A percentile compares a stretch with the other conserved stretches of the same genome.
These are phyloP conservation scores for Pichia sp. DNA, from an alignment of 1,139 yeast species.

Conservation along the genomic window DNA sequence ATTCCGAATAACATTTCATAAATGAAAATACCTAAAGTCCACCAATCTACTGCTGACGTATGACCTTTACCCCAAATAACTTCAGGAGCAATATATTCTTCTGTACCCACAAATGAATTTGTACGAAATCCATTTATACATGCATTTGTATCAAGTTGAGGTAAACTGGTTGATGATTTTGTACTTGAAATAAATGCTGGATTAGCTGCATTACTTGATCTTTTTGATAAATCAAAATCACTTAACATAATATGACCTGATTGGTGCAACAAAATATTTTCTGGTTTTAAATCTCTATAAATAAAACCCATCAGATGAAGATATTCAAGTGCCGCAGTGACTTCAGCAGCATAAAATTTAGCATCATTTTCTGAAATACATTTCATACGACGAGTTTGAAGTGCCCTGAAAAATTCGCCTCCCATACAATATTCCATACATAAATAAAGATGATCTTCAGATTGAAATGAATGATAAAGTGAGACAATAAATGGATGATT, in stretches of 20 bases:
- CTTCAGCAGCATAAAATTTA: constrained; percentile 92
- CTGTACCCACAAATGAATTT: constrained; percentile 96
- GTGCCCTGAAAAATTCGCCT: constrained; percentile 94
- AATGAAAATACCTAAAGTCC: constrained; percentile 91
- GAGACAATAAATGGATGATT: constrained; percentile 98
- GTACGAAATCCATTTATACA: constrained; percentile 95
- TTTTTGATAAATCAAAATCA: constrained; percentile 93
- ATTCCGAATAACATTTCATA: constrained; percentile 94
- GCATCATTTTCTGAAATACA: constrained; percentile 88
- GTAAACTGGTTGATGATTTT: constrained; percentile 30
- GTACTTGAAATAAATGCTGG: constrained; percentile 35
- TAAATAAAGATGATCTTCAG: constrained; percentile 84
- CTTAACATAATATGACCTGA: constrained; percentile 97
- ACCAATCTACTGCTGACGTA: constrained; percentile 98
- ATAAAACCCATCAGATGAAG: constrained; percentile 95
- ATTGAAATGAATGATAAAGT: constrained; percentile 91
- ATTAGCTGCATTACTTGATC: constrained; percentile 61
- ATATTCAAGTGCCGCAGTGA: constrained; percentile 95
- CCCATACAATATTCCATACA: constrained; percentile 99
- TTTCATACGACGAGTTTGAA: constrained; percentile 85
- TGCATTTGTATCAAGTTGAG: constrained; percentile 75
- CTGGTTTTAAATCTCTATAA: constrained; percentile 92
- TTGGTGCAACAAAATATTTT: constrained; percentile 85
- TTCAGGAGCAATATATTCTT: constrained; percentile 97
- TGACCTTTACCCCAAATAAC: constrained; percentile 96